Percentiles rank a stretch among this genome's conserved stretches.
Conservation (phyloP, 345 rosid genomes). For the Eucalyptus albens region DNA sequence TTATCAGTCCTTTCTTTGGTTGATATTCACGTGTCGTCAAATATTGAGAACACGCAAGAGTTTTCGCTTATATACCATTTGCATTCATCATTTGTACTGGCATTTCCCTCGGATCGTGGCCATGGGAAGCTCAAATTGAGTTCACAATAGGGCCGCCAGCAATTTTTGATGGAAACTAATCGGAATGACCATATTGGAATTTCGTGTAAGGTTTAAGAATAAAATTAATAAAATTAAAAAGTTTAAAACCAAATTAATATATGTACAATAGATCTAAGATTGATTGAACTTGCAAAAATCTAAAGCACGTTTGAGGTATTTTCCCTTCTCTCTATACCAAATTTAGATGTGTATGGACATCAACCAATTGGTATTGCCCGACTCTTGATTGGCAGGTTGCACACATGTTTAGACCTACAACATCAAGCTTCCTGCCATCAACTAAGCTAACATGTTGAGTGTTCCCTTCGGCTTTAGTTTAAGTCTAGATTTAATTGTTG, state of each 20-base stretch:
- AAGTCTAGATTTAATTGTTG: rapidly evolving
- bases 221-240: not conserved
- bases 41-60: not conserved
- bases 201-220: not conserved
- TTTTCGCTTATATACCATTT: not conserved
- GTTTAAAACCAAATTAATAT: not conserved
- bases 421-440: not conserved
- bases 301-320: not conserved
- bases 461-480: not conserved
- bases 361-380: not conserved
- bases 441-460: not conserved
- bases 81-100: not conserved
- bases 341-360: not conserved
- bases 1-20: not conserved
- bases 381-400: not conserved
- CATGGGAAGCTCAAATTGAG: not conserved
- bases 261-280: not conserved
- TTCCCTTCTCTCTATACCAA: not conserved
- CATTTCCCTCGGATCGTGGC: not conserved
- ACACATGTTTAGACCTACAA: not conserved
- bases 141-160: not conserved
- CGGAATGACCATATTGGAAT: not conserved
- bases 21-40: not conserved
- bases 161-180: rapidly evolving
- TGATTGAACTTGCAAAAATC: not conserved